Conservation (phyloP, 2,329 filamentous ascomycete genomes). For the Fusarium udum region DNA sequence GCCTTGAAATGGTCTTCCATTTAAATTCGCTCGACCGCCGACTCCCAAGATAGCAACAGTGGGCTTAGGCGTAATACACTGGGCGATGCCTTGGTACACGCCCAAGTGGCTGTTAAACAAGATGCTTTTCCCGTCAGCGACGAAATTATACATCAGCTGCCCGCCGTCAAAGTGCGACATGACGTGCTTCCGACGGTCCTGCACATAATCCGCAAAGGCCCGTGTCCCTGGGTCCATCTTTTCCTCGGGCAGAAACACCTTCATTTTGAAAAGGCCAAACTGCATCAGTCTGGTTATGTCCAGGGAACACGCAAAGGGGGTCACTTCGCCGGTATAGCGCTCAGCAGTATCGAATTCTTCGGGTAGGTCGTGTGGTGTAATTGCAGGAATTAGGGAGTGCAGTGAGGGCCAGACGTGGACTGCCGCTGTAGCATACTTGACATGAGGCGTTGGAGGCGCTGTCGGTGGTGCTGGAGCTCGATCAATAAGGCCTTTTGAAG, state of each 20-base stretch:
- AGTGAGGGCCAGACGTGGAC: neutral
- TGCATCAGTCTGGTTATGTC: neutral
- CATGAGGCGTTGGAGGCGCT: neutral
- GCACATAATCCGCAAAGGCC: neutral
- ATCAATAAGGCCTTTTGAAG: neutral
- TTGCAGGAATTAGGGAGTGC: neutral
- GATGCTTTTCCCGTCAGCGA: neutral
- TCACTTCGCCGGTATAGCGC: neutral
- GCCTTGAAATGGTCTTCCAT: neutral
- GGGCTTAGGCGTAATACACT: neutral
- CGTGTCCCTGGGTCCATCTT: neutral
- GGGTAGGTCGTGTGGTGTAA: rapidly evolving
- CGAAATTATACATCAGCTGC: neutral
- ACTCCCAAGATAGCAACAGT: neutral
- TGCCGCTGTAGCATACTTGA: neutral
- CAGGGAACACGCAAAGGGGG: neutral
- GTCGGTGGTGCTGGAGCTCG: neutral
- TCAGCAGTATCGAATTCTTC: neutral
- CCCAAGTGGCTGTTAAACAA: neutral
- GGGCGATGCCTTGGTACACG: neutral
- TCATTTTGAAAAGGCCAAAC: neutral
- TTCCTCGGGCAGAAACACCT: neutral
- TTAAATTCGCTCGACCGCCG: neutral
- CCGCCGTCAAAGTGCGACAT: neutral
- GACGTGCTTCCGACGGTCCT: neutral